These are phyloP conservation scores for Beverwykella pulmonaria DNA, from an alignment of 495 filamentous ascomycete species.

Conservation along the genomic window DNA sequence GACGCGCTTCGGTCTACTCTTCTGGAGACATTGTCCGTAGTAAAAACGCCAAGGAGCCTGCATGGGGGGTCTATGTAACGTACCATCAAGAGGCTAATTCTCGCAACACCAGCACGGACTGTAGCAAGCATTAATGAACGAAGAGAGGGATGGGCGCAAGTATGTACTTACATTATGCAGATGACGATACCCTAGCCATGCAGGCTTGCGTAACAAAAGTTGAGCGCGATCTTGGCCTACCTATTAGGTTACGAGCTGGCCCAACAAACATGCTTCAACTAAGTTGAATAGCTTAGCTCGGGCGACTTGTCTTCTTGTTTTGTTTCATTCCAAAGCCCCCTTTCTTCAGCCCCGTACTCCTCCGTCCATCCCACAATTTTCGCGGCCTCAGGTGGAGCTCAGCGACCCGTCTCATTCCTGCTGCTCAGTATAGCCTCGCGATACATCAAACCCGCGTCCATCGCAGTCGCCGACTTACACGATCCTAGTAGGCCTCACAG, in stretches of 20 bases:
- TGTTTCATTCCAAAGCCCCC: neutral
- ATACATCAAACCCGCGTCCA: slow-evolving; percentile 17
- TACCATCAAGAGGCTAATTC: too few species aligned
- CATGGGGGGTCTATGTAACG: too few species aligned
- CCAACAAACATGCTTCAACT: neutral
- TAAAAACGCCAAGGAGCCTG: too few species aligned
- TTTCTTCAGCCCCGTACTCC: too few species aligned
- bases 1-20: too few species aligned
- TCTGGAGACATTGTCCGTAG: too few species aligned
- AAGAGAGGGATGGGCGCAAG: neutral
- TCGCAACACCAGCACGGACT: too few species aligned
- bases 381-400: slow-evolving; percentile 36
- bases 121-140: too few species aligned
- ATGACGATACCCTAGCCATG: neutral
- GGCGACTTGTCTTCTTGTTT: neutral
- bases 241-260: neutral
- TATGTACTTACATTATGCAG: neutral
- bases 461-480: slow-evolving; percentile 24
- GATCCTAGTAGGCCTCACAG: slow-evolving; percentile 21
- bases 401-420: slow-evolving; percentile 32
- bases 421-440: slow-evolving; percentile 35
- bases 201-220: neutral
- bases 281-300: too few species aligned
- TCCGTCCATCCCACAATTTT: neutral
- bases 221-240: neutral